Conservation (phyloP, 2,329 filamentous ascomycete species). For the Curvularia lunata region DNA sequence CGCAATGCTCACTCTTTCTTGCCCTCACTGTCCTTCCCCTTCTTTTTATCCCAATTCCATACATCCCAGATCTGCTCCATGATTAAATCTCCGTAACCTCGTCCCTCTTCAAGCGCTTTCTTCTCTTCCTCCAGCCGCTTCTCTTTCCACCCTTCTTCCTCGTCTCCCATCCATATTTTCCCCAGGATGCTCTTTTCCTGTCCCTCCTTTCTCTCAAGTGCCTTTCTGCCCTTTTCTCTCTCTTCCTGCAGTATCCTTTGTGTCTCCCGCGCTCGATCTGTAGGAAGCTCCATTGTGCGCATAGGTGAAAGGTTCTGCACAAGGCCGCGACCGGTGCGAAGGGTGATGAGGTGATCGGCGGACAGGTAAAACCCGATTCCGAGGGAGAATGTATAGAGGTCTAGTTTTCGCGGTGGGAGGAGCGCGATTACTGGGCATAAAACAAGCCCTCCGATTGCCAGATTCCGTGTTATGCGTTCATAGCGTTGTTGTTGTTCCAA, state of each 20-base stretch:
- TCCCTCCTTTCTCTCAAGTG: constrained; percentile 32
- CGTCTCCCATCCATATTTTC: constrained; percentile 50
- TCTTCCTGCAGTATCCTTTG: constrained; percentile 49
- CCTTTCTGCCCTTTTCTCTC: constrained; percentile 42
- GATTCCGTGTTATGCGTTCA: constrained; percentile 49
- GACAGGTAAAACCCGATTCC: constrained; percentile 57
- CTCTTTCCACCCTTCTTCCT: constrained; percentile 55
- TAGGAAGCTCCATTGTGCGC: constrained; percentile 38
- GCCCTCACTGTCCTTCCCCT: constrained; percentile 22
- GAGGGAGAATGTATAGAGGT: constrained; percentile 65
- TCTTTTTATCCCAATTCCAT: constrained; percentile 54
- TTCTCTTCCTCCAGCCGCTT: constrained; percentile 54
- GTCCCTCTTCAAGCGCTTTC: constrained; percentile 49
- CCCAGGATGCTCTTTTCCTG: constrained; percentile 37
- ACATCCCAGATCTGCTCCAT: constrained; percentile 57
- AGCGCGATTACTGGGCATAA: constrained; percentile 61
- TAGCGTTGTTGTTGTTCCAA: constrained; percentile 41
- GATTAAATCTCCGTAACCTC: constrained; percentile 53
- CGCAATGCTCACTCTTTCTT: constrained; percentile 30
- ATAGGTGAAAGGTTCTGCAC: constrained; percentile 39
- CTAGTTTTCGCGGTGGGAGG: constrained; percentile 67
- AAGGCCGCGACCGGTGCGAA: constrained; percentile 50
- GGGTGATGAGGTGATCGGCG: constrained; percentile 56
- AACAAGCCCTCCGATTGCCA: constrained; percentile 58
- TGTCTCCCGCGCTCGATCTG: constrained; percentile 46